Conservation (phyloP, 257 asterid genomes). For the Anisodus acutangulus region DNA sequence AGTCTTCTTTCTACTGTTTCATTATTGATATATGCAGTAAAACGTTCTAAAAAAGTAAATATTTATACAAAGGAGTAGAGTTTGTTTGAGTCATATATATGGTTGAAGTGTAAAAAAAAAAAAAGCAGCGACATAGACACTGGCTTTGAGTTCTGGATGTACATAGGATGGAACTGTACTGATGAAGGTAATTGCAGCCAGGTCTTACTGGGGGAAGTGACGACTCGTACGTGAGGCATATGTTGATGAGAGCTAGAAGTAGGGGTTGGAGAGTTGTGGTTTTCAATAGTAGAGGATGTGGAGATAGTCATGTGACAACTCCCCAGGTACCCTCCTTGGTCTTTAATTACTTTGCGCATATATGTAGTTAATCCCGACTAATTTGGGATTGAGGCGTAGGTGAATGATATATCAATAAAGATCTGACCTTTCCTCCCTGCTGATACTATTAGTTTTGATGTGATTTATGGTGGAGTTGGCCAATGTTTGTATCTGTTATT, state of each 20-base stretch:
- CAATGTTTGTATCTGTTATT: neutral
- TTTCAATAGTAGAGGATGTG: slow-evolving; percentile 94
- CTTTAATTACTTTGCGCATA: neutral
- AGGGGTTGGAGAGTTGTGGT: slow-evolving; percentile 88
- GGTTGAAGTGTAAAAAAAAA: too few relatives aligned
- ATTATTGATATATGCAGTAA: neutral
- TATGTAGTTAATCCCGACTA: too few relatives aligned
- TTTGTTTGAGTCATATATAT: neutral
- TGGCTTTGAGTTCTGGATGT: neutral
- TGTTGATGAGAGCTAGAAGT: slow-evolving; percentile 77
- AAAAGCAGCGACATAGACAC: neutral
- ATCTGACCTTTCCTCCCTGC: neutral
- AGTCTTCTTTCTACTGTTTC: slow-evolving; percentile 31
- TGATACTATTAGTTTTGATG: neutral
- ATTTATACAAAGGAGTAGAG: neutral
- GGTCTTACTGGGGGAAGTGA: slow-evolving; percentile 94
- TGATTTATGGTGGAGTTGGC: slow-evolving; percentile 8
- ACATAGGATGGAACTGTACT: slow-evolving; percentile 18
- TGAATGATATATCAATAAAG: neutral
- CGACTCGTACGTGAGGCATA: slow-evolving; percentile 88
- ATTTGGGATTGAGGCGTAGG: too few relatives aligned
- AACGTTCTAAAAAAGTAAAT: neutral
- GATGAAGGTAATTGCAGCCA: slow-evolving; percentile 67
- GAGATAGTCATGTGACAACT: slow-evolving; percentile 85
- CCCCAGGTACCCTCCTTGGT: slow-evolving; percentile 63